A percentile compares a stretch with the other conserved stretches of the same genome.
Conservation (phyloP, 805 yeast genomes). For the Zygoascus bituminiphila region DNA sequence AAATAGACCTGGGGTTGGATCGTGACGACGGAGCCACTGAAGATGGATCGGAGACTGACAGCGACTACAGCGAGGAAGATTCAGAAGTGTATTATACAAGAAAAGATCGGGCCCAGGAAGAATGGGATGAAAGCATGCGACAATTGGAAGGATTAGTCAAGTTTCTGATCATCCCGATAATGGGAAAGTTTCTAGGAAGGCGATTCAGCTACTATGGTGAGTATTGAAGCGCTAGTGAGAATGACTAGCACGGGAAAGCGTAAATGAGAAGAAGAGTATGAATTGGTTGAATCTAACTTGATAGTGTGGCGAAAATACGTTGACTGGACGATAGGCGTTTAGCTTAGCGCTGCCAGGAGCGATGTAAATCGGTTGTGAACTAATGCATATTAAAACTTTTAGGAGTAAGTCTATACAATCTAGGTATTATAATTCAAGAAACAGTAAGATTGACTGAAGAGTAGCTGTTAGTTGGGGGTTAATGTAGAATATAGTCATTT, state of each 20-base stretch:
- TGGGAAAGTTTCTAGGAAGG: slow-evolving; percentile 64
- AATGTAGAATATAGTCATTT: too few relatives aligned
- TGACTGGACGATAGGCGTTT: slow-evolving; percentile 4
- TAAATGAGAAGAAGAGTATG: background rate
- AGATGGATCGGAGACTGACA: background rate
- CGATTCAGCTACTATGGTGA: slow-evolving; percentile 36
- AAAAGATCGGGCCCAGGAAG: slow-evolving; percentile 44
- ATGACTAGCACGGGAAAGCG: background rate
- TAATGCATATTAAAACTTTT: too few relatives aligned
- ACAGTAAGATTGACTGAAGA: too few relatives aligned
- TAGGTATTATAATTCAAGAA: too few relatives aligned
- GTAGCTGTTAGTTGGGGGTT: too few relatives aligned
- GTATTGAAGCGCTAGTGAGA: slow-evolving; percentile 15
- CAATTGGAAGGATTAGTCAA: slow-evolving; percentile 50
- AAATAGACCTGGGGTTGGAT: background rate
- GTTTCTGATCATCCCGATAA: slow-evolving; percentile 50
- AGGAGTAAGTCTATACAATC: too few relatives aligned
- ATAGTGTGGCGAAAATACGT: slow-evolving; percentile 10
- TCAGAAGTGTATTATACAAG: slow-evolving; percentile 22
- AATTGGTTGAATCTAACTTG: background rate
- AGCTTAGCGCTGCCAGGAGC: too few relatives aligned
- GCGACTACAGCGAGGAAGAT: slow-evolving; percentile 8
- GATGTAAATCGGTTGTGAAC: too few relatives aligned
- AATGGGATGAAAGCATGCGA: slow-evolving; percentile 63
- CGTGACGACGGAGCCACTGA: background rate